Base-by-base conservation (phyloP, 139 green algal species). In the Chlamydomonas eustigma region DNA sequence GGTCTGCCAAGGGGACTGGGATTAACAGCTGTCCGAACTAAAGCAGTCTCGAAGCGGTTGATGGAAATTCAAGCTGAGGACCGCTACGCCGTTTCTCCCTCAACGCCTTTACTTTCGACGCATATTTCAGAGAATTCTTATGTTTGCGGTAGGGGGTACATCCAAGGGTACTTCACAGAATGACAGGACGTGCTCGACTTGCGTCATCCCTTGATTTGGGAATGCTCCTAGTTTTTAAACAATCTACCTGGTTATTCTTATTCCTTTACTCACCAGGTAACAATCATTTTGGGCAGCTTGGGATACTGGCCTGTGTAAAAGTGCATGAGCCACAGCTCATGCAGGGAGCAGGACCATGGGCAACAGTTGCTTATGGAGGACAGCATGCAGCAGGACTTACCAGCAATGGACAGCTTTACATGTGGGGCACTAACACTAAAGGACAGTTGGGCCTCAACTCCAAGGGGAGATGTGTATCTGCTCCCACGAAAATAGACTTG, bases 121-220 rank as follows among this genome's bases (percentile, higher is more conserved):
- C 85, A 84, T 8, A 83, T 97, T 6, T 76, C 88, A 18, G 83
- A 94, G 36, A 96, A 96, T 74, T 88, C 83, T 34, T 95, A 84
- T 79, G 81, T 94, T 0, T 95, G 88, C 74, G 92, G 92, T 95
- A 71, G 85, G 90, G n/a, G n/a, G n/a, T n/a, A n/a, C n/a, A n/a
- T n/a, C n/a, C n/a, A n/a, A n/a, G n/a, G n/a, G n/a, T n/a, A n/a
- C n/a, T n/a, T n/a, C n/a, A n/a, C n/a, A n/a, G n/a, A n/a, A n/a
- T n/a, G n/a, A n/a, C n/a, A n/a, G n/a, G n/a, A n/a, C n/a, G n/a
- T n/a, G n/a, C n/a, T n/a, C n/a, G n/a, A n/a, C n/a, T n/a, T n/a
- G n/a, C n/a, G n/a, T n/a, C n/a, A n/a, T n/a, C n/a, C n/a, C n/a
- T n/a, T n/a, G n/a, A n/a, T n/a, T n/a, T n/a, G n/a, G n/a, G n/a